Evolutionary conservation across 768 basidiomycete genomes (phyloP), one percentile per base, ranked within the genome.

Genomic region (Tulasnella sp.): DNA sequence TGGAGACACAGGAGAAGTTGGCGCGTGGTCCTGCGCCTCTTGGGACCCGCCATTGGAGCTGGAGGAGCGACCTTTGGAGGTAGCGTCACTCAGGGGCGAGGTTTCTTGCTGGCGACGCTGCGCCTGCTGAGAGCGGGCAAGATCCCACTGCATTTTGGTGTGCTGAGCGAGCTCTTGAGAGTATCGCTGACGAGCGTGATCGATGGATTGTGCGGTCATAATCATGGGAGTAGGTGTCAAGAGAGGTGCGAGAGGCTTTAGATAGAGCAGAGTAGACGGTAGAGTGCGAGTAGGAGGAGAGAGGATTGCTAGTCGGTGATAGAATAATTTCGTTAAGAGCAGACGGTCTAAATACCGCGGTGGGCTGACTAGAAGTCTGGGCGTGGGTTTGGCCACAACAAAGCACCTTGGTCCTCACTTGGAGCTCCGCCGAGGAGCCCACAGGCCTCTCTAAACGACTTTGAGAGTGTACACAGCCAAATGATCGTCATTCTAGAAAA

Each of bases 111-210:
- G 52, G 52, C 52, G 52, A 0, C 52, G 52, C 32, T 29, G 64
- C 35, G 17, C 63, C n/a, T 19, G 11, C 35, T 65, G 29, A 1
- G 39, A 65, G 5, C 32, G 64, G 0, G 64, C 64, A 34, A 65
- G 64, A 2, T 17, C 19, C 67, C 67, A 69, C 29, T 69, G 67
- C 32, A 44, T 34, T 5, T 44, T 41, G 32, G 67, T 69, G 26
- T 69, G 67, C 34, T 26, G 3, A 41, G 67, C 67, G 19, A 69
- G 44, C 19, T 69, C 67, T 34, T 44, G 67, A 32, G 67, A 22
- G 67, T 69, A 69, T 34, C 67, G 67, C 32, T 37, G 67, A 32
- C 67, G 67, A 37, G 67, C 67, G 41, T 69, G 39, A 7, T 69
- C 67, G 67, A 69, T 52, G 40, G 22, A 17, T 42, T 42, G 67